Evolutionary conservation across 495 filamentous ascomycete genomes (phyloP).

Genomic region (Letharia columbiana): DNA sequence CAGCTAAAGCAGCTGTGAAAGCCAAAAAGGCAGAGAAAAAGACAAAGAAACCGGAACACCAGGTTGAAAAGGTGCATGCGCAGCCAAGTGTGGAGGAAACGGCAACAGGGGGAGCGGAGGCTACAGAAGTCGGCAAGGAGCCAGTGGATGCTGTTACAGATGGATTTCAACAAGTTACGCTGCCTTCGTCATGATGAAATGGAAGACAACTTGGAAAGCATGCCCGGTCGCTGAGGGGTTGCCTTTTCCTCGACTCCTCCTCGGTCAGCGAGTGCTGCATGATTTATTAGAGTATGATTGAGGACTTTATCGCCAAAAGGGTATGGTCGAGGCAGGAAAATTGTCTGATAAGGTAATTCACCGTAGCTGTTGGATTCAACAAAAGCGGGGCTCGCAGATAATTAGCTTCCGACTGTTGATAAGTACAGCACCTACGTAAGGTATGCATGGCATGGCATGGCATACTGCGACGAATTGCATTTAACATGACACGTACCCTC

Average conservation of each 20-base stretch:
- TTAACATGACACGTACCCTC: background rate
- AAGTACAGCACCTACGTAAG: background rate
- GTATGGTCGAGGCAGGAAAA: background rate
- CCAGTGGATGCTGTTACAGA: constrained; percentile 34
- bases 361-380: background rate
- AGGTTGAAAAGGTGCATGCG: constrained; percentile 36
- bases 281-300: background rate
- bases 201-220: background rate
- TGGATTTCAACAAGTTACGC: constrained; percentile 32
- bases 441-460: background rate
- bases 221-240: background rate
- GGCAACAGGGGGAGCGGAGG: constrained; percentile 28
- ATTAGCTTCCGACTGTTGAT: background rate
- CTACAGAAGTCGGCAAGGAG: constrained; percentile 24
- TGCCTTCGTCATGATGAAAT: constrained; percentile 29
- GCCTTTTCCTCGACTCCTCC: background rate
- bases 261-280: background rate
- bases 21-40: constrained; percentile 53
- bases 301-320: background rate
- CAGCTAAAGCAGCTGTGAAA: constrained; percentile 48
- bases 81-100: constrained; percentile 38
- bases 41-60: constrained; percentile 39
- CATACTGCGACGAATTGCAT: background rate
- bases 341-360: background rate
- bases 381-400: background rate